Evolutionary conservation across 345 rosid species (phyloP), one percentile per base, ranked within the genome.

Genomic region (Euphorbia tirucalli): DNA sequence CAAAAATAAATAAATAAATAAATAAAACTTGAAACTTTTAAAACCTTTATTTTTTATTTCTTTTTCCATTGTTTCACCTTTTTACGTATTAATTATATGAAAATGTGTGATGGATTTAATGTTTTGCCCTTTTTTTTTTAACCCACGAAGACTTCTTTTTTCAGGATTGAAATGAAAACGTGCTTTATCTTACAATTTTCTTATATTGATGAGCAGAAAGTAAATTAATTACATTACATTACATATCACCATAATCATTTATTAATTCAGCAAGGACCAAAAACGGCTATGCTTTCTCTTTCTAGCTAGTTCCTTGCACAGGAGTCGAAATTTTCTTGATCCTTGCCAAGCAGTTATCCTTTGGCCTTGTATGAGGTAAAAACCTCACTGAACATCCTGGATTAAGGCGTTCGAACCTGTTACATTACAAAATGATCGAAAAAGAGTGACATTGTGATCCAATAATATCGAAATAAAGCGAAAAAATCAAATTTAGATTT

Each of bases 301-400:
- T 4, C 37, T 15, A 59, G 35, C 62, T 16, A 31, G 5, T 16
- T 32, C 22, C 66, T 61, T 25, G 35, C 3, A 18, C 66, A 18
- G 7, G 5, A 25, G 46, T 19, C n/a, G 70, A 15, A 21, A 65
- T 63, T 31, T 66, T 85, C 55, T 54, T 76, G 65, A 89, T 72
- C 54, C 61, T 77, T 5, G 88, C 89, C 74, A 84, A 56, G 81
- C 93, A 89, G 72, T 89, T 89, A 62, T 89, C 93, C 41, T 28
- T 78, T 1, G 93, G 93, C 77, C 90, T 81, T 32, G 90, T 0
- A 81, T 89, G 90, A 4, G 93, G 90, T 39, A 89, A 64, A 60
- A 85, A 79, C 76, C 39, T 74, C 11, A 79, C 3, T 0, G 57
- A 32, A 31, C 77, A 62, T 27, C 28, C 72, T 0, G 93, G 90